A percentile compares a stretch with the other conserved stretches of the same genome.
Evolutionary conservation across 2,329 filamentous ascomycete genomes (phyloP).

Genomic region (Aspergillus sp.): DNA sequence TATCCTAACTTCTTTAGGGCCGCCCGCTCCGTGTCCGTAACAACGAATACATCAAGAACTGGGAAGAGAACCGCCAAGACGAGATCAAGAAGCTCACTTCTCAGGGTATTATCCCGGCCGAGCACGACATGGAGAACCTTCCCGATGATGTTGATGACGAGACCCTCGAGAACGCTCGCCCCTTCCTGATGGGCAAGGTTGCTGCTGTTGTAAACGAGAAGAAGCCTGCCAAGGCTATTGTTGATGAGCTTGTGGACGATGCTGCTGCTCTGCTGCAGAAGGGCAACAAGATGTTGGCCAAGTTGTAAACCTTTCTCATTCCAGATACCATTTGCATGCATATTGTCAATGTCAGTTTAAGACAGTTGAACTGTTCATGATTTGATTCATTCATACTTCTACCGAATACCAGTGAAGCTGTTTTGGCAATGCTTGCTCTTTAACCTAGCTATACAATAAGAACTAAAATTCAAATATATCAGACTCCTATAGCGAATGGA

Average conservation of each 20-base stretch:
- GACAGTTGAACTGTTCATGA: not conserved
- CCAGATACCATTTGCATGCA: slow-evolving; percentile 9
- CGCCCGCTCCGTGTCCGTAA: slow-evolving; percentile 90
- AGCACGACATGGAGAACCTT: slow-evolving; percentile 88
- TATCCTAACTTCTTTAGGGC: slow-evolving; percentile 52
- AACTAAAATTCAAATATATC: too few relatives aligned
- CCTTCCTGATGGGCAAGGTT: slow-evolving; percentile 95
- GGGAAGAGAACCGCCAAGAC: slow-evolving; percentile 85
- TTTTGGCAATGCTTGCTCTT: too few relatives aligned
- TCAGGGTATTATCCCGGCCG: slow-evolving; percentile 90
- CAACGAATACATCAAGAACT: slow-evolving; percentile 92
- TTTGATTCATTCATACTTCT: too few relatives aligned
- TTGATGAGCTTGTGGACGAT: slow-evolving; percentile 89
- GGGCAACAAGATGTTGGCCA: slow-evolving; percentile 68
- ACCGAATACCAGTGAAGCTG: too few relatives aligned
- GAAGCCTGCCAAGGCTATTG: slow-evolving; percentile 85
- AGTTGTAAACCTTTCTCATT: slow-evolving; percentile 58
- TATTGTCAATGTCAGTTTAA: not conserved
- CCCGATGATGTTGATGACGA: slow-evolving; percentile 75
- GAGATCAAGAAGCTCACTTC: slow-evolving; percentile 92
- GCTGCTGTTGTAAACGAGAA: slow-evolving; percentile 91
- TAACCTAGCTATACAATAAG: too few relatives aligned
- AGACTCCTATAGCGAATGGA: too few relatives aligned
- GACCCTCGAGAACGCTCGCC: slow-evolving; percentile 84
- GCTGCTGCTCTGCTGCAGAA: slow-evolving; percentile 71